Evolutionary conservation across 2,329 filamentous ascomycete genomes (phyloP).

Genomic region (Furcasterigmium furcatum): DNA sequence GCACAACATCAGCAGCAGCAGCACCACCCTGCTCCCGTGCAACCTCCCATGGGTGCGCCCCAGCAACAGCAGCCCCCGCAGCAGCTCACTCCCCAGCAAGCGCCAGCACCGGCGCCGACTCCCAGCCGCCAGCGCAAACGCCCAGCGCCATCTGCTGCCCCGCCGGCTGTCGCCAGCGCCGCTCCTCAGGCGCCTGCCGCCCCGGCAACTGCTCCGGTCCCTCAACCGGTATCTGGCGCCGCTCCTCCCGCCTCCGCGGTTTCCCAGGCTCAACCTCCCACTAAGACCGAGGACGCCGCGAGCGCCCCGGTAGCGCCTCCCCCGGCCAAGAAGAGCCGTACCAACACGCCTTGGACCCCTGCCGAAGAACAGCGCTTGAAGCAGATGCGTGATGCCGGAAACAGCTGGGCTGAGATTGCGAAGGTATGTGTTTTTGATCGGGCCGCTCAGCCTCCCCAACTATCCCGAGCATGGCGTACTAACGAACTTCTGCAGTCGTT

Average conservation of each 20-base stretch:
- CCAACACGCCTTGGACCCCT: slow-evolving; percentile 98
- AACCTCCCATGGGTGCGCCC: slow-evolving; percentile 16
- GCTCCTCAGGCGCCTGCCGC: slow-evolving; percentile 27
- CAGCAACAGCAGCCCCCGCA: slow-evolving; percentile 26
- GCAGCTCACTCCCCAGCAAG: slow-evolving; percentile 26
- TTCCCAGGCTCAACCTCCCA: slow-evolving; percentile 19
- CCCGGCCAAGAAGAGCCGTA: slow-evolving; percentile 85
- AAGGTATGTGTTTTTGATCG: slow-evolving; percentile 60
- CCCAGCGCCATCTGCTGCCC: slow-evolving; percentile 25
- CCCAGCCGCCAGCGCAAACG: slow-evolving; percentile 37
- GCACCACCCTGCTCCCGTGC: slow-evolving; percentile 12
- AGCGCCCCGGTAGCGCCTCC: slow-evolving; percentile 37
- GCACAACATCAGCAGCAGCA: slow-evolving; percentile 26
- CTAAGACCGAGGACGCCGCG: slow-evolving; percentile 25
- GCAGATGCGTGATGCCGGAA: slow-evolving; percentile 88
- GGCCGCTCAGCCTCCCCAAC: too few species aligned
- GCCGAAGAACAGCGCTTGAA: slow-evolving; percentile 91
- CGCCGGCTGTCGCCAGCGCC: slow-evolving; percentile 24
- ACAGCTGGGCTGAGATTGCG: slow-evolving; percentile 96
- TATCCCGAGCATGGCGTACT: too few species aligned
- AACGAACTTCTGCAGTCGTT: too few species aligned
- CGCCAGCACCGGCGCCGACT: slow-evolving; percentile 30
- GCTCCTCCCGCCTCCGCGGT: slow-evolving; percentile 23
- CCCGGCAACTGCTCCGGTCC: slow-evolving; percentile 22
- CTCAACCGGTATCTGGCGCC: slow-evolving; percentile 30